Evolutionary conservation across 202 grass and related monocot species (phyloP).

Genomic region (Musa balbisiana): DNA sequence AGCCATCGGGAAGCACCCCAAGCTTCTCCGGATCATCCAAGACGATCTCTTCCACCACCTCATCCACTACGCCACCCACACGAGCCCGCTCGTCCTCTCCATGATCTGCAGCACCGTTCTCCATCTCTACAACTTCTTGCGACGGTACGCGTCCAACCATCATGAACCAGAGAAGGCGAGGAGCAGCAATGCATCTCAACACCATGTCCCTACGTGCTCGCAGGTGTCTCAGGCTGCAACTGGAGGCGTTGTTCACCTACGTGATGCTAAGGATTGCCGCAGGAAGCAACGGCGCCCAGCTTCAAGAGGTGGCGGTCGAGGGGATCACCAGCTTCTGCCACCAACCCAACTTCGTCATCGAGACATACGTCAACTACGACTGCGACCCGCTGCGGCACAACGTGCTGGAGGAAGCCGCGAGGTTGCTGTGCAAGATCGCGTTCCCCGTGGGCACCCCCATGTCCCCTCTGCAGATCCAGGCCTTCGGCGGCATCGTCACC

Average conservation of each 20-base stretch:
- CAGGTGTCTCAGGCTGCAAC: conserved; percentile 75
- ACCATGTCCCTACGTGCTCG: not conserved
- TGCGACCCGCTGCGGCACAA: conserved; percentile 74
- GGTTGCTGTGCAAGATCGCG: conserved; percentile 74
- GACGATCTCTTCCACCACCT: conserved; percentile 85
- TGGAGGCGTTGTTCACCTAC: conserved; percentile 78
- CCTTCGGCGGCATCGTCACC: conserved; percentile 77
- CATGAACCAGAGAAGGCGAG: too few species aligned
- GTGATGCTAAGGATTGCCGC: conserved; percentile 48
- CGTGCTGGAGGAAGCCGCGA: conserved; percentile 64
- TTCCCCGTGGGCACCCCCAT: conserved; percentile 49
- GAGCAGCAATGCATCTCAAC: too few species aligned
- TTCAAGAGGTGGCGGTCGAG: conserved; percentile 88
- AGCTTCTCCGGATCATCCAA: conserved; percentile 64
- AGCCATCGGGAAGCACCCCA: conserved; percentile 61
- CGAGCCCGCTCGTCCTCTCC: conserved; percentile 73
- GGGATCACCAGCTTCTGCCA: conserved; percentile 75
- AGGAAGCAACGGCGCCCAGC: conserved; percentile 34
- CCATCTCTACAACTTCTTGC: conserved; percentile 81
- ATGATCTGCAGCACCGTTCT: conserved; percentile 94
- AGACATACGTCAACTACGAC: conserved; percentile 96
- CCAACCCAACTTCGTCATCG: conserved; percentile 73
- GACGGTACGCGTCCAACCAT: conserved; percentile 26
- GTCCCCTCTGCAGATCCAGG: conserved; percentile 60
- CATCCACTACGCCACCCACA: conserved; percentile 46